A percentile compares a stretch with the other conserved stretches of the same genome.
Conservation (phyloP, 2,329 filamentous ascomycete species). For the Scedosporium apiospermum region DNA sequence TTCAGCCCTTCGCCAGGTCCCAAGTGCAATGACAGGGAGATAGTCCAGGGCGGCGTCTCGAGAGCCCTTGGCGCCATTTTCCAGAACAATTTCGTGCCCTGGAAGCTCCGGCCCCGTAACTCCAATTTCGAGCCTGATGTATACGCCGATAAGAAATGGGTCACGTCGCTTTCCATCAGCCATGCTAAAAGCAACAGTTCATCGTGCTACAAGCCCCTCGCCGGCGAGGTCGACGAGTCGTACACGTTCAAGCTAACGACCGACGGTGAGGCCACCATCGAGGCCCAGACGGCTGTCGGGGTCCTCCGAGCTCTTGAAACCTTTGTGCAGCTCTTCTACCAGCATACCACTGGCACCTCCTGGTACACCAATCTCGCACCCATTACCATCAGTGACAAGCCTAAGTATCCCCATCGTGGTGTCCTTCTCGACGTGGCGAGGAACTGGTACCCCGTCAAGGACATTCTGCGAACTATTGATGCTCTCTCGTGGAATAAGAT, state of each 20-base stretch:
- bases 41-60: slow-evolving; percentile 47
- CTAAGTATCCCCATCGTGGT: slow-evolving; percentile 68
- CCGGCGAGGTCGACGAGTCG: slow-evolving; percentile 62
- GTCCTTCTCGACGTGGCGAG: slow-evolving; percentile 71
- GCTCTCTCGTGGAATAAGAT: slow-evolving; percentile 71
- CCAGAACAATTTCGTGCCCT: slow-evolving; percentile 61
- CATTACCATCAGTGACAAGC: slow-evolving; percentile 60
- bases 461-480: slow-evolving; percentile 69
- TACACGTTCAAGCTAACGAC: slow-evolving; percentile 56
- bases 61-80: slow-evolving; percentile 57
- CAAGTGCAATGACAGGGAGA: slow-evolving; percentile 37
- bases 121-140: slow-evolving; percentile 54
- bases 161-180: slow-evolving; percentile 52
- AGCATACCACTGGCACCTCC: slow-evolving; percentile 46
- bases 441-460: slow-evolving; percentile 56
- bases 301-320: slow-evolving; percentile 65
- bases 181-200: slow-evolving; percentile 46
- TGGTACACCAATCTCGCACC: slow-evolving; percentile 66
- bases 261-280: slow-evolving; percentile 51
- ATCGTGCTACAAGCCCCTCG: slow-evolving; percentile 49
- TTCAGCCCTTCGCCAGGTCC: slow-evolving; percentile 28
- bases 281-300: slow-evolving; percentile 57
- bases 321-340: slow-evolving; percentile 71
- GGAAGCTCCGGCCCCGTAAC: slow-evolving; percentile 62
- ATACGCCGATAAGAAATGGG: slow-evolving; percentile 30